phyloP scores from a whole-genome alignment of 208 protist genomes.

The Kentomonas sorsogonicus region DNA sequence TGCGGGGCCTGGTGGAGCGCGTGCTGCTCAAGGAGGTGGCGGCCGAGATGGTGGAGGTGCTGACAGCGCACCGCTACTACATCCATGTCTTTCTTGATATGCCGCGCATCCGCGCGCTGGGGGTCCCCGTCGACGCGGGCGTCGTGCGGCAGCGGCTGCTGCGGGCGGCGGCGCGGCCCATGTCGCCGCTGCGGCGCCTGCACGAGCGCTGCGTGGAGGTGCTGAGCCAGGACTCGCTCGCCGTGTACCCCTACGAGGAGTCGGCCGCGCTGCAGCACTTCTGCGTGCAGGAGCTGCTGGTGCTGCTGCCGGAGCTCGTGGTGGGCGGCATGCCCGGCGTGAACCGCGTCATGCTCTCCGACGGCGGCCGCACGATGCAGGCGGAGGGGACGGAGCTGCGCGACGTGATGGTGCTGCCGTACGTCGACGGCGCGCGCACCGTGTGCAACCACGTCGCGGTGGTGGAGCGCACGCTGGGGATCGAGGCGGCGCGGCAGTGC shows the following conservation, averaged over 20 bases:
- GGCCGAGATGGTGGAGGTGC: slow-evolving; percentile 83
- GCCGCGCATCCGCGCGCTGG: slow-evolving; percentile 80
- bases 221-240: slow-evolving; percentile 49
- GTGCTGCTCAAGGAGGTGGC: slow-evolving; percentile 90
- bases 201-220: slow-evolving; percentile 78
- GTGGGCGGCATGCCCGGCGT: slow-evolving; percentile 93
- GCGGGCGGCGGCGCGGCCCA: slow-evolving; percentile 44
- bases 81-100: slow-evolving; percentile 94
- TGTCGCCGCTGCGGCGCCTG: slow-evolving; percentile 85
- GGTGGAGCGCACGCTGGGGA: slow-evolving; percentile 94
- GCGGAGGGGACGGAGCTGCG: slow-evolving; percentile 92
- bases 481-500: slow-evolving; percentile 95
- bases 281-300: slow-evolving; percentile 83
- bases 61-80: slow-evolving; percentile 74
- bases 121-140: slow-evolving; percentile 89
- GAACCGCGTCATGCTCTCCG: slow-evolving; percentile 94
- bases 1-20: slow-evolving; percentile 91
- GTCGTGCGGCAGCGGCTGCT: slow-evolving; percentile 81
- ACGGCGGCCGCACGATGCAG: slow-evolving; percentile 72
- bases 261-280: slow-evolving; percentile 56
- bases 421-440: slow-evolving; percentile 88
- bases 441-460: slow-evolving; percentile 98
- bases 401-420: slow-evolving; percentile 93
- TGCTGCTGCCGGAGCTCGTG: slow-evolving; percentile 81
- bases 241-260: slow-evolving; percentile 62